Base-by-base conservation (phyloP, 1,284 basidiomycete species). In the Kalmanozyma brasiliensis region DNA sequence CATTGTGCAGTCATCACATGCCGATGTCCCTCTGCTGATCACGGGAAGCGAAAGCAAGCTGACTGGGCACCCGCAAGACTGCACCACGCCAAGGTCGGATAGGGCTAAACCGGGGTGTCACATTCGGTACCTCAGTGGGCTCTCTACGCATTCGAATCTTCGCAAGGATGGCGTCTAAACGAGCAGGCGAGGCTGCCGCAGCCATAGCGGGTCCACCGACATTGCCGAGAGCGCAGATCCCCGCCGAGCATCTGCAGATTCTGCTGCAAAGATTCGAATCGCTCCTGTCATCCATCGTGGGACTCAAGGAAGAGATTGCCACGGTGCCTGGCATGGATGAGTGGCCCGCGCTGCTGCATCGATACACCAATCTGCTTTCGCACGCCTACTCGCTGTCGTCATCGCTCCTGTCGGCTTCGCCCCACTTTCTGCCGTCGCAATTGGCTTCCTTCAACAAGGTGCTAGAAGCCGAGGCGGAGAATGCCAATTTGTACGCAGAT, bases 301-400 rank as follows among this genome's bases (percentile, higher is more conserved):
- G 62, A 1, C 48, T 77, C n/a, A 66, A 74, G 11, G 70, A 77
- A 49, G 73, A 77, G 44, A 73, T 69, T n/a, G 49, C 65, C 10
- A 60, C 66, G 40, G 69, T 74, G 8, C 75, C 75, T 1, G 75
- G 75, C 9, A 48, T 77, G 36, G 75, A 77, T 26, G 75, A 77
- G 36, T 77, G 75, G 74, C 70, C 73, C 22, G 69, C 75, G 22
- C 41, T 77, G 19, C 55, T 75, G 29, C 64, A 70, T 48, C 66
- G 68, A 35, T 77, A 71, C 45, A 65, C 70, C 10, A 75, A 71
- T 20, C 49, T 77, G 30, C 55, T 77, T n/a, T 75, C 73, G 7
- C 75, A 77, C 34, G 67, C 60, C 37, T 77, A 73, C 32, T 77
- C 75, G 20, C 69, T 77, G 33, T 61, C 70, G 1, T 58, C 70